Evolutionary conservation across 2,329 filamentous ascomycete genomes (phyloP).

Genomic region (Rugonectria rugulosa): DNA sequence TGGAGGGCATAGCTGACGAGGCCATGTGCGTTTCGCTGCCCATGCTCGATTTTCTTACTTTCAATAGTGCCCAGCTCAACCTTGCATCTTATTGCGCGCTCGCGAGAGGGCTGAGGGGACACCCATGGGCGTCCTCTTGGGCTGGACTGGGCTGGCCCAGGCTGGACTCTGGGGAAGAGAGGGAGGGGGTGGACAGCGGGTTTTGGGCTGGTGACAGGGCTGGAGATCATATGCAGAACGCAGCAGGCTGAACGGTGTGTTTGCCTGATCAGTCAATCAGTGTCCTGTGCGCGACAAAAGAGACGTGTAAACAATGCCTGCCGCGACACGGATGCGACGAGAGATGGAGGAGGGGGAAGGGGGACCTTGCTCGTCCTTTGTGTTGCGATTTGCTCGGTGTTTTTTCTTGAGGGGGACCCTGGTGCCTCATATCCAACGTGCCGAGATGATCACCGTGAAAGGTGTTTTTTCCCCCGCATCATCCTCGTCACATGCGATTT

Average conservation of each 20-base stretch:
- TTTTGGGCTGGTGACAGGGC: neutral
- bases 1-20: constrained; percentile 22
- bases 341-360: neutral
- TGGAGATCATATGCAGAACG: constrained; percentile 4
- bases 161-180: neutral
- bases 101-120: constrained; percentile 12
- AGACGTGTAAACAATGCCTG: neutral
- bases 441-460: neutral
- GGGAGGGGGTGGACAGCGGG: too few species aligned
- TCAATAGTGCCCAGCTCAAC: too few species aligned
- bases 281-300: neutral
- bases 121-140: neutral
- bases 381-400: neutral
- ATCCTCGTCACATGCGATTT: constrained; percentile 18
- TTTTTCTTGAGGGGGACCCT: too few species aligned
- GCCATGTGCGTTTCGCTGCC: neutral
- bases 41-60: too few species aligned
- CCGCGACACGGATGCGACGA: neutral
- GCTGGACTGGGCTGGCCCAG: constrained; percentile 6
- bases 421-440: too few species aligned
- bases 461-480: constrained; percentile 11
- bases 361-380: neutral
- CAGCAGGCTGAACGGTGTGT: neutral
- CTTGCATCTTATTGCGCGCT: too few species aligned
- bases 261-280: neutral